These are phyloP conservation scores for Chrysoporthe cubensis DNA, from an alignment of 2,329 filamentous ascomycete species.

Conservation along the genomic window DNA sequence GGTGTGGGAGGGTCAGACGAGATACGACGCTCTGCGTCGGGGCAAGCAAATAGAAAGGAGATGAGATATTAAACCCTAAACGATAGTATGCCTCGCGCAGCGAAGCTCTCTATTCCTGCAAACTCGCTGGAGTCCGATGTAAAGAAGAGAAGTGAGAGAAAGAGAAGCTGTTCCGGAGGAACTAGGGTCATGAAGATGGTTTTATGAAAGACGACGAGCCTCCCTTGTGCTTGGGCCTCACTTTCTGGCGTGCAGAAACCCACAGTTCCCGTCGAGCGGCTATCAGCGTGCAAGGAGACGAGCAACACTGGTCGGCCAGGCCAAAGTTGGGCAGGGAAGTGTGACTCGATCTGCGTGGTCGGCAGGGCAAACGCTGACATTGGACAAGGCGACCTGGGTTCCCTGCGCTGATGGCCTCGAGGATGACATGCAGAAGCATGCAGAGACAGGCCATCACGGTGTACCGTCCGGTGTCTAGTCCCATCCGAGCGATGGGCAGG, in stretches of 20 bases:
- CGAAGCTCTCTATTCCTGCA: slow-evolving; percentile 41
- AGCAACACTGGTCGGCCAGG: slow-evolving; percentile 12
- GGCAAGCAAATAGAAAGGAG: slow-evolving; percentile 31
- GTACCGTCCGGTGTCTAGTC: neutral
- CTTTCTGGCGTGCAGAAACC: slow-evolving; percentile 14
- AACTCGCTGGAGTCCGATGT: slow-evolving; percentile 36
- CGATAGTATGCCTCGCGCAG: slow-evolving; percentile 51
- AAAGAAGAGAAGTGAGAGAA: slow-evolving; percentile 38
- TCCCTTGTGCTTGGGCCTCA: slow-evolving; percentile 16
- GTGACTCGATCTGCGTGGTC: slow-evolving; percentile 25
- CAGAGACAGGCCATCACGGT: slow-evolving; percentile 15
- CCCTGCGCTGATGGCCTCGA: slow-evolving; percentile 14
- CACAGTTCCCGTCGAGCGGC: slow-evolving; percentile 25
- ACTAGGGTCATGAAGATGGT: slow-evolving; percentile 25
- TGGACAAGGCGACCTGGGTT: slow-evolving; percentile 18
- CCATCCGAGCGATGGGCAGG: slow-evolving; percentile 2
- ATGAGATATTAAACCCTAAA: slow-evolving; percentile 39
- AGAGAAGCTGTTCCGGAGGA: slow-evolving; percentile 29
- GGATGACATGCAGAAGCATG: slow-evolving; percentile 22
- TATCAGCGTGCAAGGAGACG: slow-evolving; percentile 19
- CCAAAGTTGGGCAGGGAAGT: slow-evolving; percentile 22
- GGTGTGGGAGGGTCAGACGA: slow-evolving; percentile 25
- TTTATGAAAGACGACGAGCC: slow-evolving; percentile 22
- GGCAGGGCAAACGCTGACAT: slow-evolving; percentile 22
- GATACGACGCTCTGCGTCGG: slow-evolving; percentile 40